Evolutionary conservation across 495 filamentous ascomycete genomes (phyloP), one percentile per base, ranked within the genome.

Genomic region (Hyaloscypha bicolor): DNA sequence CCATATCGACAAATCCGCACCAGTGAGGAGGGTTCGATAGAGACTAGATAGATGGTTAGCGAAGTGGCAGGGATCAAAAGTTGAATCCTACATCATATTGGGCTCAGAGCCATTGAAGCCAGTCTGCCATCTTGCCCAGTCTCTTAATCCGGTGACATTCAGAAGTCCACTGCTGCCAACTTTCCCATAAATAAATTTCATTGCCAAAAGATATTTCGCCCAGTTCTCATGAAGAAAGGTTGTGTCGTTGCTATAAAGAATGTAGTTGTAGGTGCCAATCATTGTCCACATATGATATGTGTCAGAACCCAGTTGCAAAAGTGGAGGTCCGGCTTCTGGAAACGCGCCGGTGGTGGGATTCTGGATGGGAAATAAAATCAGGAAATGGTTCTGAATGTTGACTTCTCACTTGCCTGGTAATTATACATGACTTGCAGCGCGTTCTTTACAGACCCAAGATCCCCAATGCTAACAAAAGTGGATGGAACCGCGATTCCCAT

Each of bases 251-350:
- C 82, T 87, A 69, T 81, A 88, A 14, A 89, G 79, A 48, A 87
- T 70, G 67, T 88, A 89, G 62, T 88, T 87, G 71, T 87, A 88
- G 11, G 83, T 87, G 32, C 87, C 86, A 55, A 88, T 84, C 82
- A 89, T 85, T 6, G 83, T 80, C 85, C 83, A 87, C 82, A 88
- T 86, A 69, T 89, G 87, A 72, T 89, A 89, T n/a, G 86, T 88
- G 67, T 87, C 87, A 59, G 82, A 84, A 21, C 81, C 77, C 57
- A 80, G 80, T 58, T 86, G 83, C n/a, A 85, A 78, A 55, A 89
- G 75, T n/a, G 86, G 86, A 32, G 86, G 86, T 0, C 88, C 86
- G 30, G 86, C 84, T 56, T 69, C 67, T 11, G 71, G 71, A 57
- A 72, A 70, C 3, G 64, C 71, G 3, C 71, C 71, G 14, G 64